A percentile compares a stretch with the other conserved stretches of the same genome.
Conservation (phyloP, 176 grass and related monocot genomes). For the Oryza glaberrima region DNA sequence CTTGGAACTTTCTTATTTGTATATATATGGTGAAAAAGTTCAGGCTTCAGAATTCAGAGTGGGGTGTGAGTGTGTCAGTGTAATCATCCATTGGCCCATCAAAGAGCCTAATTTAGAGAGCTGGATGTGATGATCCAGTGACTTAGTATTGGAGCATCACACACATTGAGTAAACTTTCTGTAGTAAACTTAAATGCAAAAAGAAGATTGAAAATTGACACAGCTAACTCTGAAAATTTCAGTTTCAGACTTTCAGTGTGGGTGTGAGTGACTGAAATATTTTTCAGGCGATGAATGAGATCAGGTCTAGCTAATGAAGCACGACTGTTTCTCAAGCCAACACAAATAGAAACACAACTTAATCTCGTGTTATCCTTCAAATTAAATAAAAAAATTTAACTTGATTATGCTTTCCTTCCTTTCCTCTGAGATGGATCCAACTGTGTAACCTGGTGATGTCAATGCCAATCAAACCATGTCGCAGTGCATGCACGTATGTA, state of each 20-base stretch:
- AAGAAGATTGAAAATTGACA: too few species aligned
- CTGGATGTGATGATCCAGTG: slow-evolving; percentile 6
- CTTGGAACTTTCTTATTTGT: neutral
- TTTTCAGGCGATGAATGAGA: neutral
- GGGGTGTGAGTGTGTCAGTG: neutral
- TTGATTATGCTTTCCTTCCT: neutral
- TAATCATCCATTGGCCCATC: neutral
- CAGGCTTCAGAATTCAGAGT: neutral
- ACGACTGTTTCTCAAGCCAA: neutral
- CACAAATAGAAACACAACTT: neutral
- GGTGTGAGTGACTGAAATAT: neutral
- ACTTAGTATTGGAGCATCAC: neutral
- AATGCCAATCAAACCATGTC: neutral
- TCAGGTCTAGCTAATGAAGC: neutral
- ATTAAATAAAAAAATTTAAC: neutral
- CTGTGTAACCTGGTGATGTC: neutral
- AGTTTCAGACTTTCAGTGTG: neutral
- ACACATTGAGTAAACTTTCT: neutral
- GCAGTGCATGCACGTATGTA: neutral
- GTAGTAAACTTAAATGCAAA: too few species aligned
- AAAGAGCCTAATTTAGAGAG: neutral
- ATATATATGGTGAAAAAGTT: slow-evolving; percentile 19
- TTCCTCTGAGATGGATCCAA: neutral
- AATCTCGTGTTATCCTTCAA: neutral
- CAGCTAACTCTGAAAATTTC: neutral